phyloP scores from a whole-genome alignment of 345 rosid species.

The Acer negundo region DNA sequence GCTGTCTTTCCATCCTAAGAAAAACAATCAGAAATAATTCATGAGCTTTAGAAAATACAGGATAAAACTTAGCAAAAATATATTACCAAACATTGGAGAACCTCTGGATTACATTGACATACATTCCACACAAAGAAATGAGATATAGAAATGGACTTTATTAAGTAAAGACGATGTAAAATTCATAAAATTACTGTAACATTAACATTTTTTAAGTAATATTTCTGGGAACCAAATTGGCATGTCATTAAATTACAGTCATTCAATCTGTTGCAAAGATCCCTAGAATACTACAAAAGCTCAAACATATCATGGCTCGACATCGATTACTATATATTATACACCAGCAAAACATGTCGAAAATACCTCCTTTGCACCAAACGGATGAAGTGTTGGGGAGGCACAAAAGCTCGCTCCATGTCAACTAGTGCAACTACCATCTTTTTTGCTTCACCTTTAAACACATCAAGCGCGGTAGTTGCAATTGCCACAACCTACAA shows the following conservation, averaged over 20 bases:
- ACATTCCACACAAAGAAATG: not conserved
- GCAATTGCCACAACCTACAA: conserved; percentile 71
- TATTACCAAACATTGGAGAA: not conserved
- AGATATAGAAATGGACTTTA: not conserved
- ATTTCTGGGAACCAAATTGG: not conserved
- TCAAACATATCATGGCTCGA: conserved; percentile 1
- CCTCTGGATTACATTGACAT: not conserved
- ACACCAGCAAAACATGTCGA: conserved; percentile 8
- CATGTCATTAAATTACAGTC: not conserved
- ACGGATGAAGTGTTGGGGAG: conserved; percentile 85
- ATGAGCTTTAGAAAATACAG: not conserved
- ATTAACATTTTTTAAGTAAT: not conserved
- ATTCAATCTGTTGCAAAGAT: not conserved
- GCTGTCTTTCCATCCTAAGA: conserved; percentile 92
- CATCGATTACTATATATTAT: not conserved
- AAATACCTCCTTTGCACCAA: conserved; percentile 75
- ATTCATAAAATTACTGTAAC: not conserved
- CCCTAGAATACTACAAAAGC: not conserved
- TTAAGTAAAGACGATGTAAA: not conserved
- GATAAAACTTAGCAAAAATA: not conserved
- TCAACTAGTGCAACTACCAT: conserved; percentile 84
- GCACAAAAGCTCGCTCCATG: conserved; percentile 87
- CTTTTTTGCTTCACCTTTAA: conserved; percentile 75
- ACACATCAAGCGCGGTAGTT: conserved; percentile 71
- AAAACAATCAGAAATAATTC: not conserved